phyloP scores from a whole-genome alignment of 1,284 basidiomycete species.

The Ustilago curta region DNA sequence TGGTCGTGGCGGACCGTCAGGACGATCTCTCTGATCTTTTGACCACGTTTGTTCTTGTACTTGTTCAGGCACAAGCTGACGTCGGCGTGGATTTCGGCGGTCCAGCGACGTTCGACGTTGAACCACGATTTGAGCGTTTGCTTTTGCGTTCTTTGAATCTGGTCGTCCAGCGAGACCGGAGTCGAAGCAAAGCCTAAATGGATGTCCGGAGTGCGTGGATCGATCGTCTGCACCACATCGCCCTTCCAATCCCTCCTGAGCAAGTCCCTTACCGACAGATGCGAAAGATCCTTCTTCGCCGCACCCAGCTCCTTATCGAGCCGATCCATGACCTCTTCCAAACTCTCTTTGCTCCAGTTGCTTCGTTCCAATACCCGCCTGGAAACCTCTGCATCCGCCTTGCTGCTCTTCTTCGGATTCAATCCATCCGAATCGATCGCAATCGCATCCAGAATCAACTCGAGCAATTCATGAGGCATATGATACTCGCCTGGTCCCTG shows the following conservation, averaged over 20 bases:
- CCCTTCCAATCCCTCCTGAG: constrained; percentile 70
- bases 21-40: constrained; percentile 55
- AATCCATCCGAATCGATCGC: constrained; percentile 64
- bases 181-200: constrained; percentile 69
- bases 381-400: constrained; percentile 34
- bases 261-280: constrained; percentile 64
- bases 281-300: constrained; percentile 65
- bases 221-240: constrained; percentile 61
- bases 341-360: constrained; percentile 48
- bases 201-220: constrained; percentile 57
- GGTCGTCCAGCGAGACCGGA: constrained; percentile 66
- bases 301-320: constrained; percentile 60
- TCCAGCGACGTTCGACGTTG: constrained; percentile 56
- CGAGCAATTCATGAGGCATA: constrained; percentile 61
- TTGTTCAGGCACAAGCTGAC: constrained; percentile 55
- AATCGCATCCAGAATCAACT: constrained; percentile 63
- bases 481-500: constrained; percentile 54
- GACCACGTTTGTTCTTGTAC: constrained; percentile 35
- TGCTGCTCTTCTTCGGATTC: constrained; percentile 47
- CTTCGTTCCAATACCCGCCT: constrained; percentile 36
- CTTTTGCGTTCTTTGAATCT: constrained; percentile 62
- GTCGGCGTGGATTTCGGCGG: constrained; percentile 58
- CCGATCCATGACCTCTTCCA: constrained; percentile 57
- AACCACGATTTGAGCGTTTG: constrained; percentile 63
- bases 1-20: constrained; percentile 53